Conservation (phyloP, 1,139 yeast species). For the Tardiomyces depauwii region DNA sequence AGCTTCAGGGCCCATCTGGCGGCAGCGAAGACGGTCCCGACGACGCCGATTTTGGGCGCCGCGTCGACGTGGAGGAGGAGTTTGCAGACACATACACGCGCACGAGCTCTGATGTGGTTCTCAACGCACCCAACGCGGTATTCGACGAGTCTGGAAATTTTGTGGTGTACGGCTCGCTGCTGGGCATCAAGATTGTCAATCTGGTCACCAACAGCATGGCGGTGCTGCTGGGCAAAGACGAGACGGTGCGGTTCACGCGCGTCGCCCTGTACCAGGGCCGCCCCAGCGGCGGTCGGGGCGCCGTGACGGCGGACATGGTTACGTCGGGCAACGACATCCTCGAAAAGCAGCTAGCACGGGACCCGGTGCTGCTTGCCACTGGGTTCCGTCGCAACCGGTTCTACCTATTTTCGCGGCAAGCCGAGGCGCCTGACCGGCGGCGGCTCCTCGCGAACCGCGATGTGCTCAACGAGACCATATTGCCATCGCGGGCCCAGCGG, state of each 20-base stretch:
- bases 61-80: conserved; percentile 23
- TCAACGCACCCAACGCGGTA: conserved; percentile 2
- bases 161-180: conserved; percentile 25
- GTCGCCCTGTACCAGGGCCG: conserved; percentile 25
- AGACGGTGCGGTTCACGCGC: conserved; percentile 19
- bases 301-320: conserved; percentile 28
- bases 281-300: conserved; percentile 9
- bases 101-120: conserved; percentile 4
- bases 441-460: conserved; percentile 1
- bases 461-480: conserved; percentile 3
- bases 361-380: no score
- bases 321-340: conserved; percentile 23
- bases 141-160: conserved; percentile 30
- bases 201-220: conserved; percentile 22
- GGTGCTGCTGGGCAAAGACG: conserved; percentile 27
- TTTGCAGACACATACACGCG: conserved; percentile 10
- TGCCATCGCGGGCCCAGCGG: neutral
- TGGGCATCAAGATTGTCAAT: conserved; percentile 30
- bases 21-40: conserved; percentile 16
- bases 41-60: conserved; percentile 21
- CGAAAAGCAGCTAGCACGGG: conserved; percentile 4
- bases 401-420: no score
- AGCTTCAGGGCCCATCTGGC: conserved; percentile 20
- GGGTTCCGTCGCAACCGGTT: no score
- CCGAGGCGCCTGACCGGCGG: no score